Percentiles rank a stretch among this genome's conserved stretches.
Conservation (phyloP, 2,329 filamentous ascomycete species). For the Amauroascus niger region DNA sequence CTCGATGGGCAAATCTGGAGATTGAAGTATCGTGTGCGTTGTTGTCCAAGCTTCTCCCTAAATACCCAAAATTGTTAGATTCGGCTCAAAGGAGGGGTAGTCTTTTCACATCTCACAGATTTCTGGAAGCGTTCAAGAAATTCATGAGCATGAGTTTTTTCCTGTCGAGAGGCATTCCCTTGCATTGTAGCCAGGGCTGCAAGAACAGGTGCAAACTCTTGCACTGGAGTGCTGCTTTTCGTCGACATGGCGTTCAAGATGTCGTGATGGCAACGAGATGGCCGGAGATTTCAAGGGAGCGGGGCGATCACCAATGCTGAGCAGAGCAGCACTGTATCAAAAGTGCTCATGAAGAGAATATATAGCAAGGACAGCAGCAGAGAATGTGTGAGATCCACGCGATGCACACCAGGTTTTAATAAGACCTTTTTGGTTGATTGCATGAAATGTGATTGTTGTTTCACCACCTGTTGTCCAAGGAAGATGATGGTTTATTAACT, state of each 20-base stretch:
- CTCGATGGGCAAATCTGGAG: conserved; percentile 62
- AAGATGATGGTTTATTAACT: too few species aligned
- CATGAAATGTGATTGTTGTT: not conserved
- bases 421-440: conserved; percentile 6
- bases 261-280: not conserved
- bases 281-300: conserved; percentile 5
- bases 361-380: not conserved
- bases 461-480: not conserved
- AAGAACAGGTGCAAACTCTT: conserved; percentile 74
- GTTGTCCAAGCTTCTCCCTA: conserved; percentile 86
- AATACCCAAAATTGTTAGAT: conserved; percentile 3
- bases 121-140: conserved; percentile 95
- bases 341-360: conserved; percentile 9
- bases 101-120: conserved; percentile 55
- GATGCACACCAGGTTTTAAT: not conserved
- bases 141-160: conserved; percentile 83
- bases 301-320: conserved; percentile 7
- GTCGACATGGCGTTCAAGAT: conserved; percentile 50
- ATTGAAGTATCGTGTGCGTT: conserved; percentile 77
- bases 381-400: not conserved
- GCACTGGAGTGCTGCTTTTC: conserved; percentile 50
- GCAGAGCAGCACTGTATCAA: conserved; percentile 6
- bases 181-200: conserved; percentile 86
- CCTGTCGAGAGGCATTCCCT: conserved; percentile 65
- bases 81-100: conserved; percentile 5